phyloP scores from a whole-genome alignment of 2,329 filamentous ascomycete genomes.

The Colletotrichum sp. region DNA sequence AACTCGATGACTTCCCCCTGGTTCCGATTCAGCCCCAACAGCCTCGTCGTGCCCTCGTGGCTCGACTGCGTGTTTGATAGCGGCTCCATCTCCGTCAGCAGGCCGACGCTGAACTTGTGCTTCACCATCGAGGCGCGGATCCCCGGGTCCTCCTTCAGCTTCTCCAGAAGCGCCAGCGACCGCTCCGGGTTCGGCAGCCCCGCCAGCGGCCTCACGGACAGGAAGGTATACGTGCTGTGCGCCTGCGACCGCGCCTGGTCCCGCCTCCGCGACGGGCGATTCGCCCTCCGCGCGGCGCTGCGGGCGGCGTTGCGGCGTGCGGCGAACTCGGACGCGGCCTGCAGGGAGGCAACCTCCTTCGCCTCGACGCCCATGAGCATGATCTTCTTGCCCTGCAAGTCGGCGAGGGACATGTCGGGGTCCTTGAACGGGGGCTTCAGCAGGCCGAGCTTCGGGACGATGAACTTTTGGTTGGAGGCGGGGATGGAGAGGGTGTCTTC shows the following conservation, averaged over 20 bases:
- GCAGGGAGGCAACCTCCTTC: slow-evolving; percentile 62
- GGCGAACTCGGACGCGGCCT: slow-evolving; percentile 51
- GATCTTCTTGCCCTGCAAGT: slow-evolving; percentile 63
- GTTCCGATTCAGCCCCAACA: slow-evolving; percentile 87
- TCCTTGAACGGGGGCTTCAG: slow-evolving; percentile 70
- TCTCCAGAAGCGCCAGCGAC: slow-evolving; percentile 73
- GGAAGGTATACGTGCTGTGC: slow-evolving; percentile 81
- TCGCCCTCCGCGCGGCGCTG: slow-evolving; percentile 33
- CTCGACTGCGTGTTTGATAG: slow-evolving; percentile 74
- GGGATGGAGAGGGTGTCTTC: slow-evolving; percentile 63
- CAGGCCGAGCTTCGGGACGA: slow-evolving; percentile 68
- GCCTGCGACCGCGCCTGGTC: slow-evolving; percentile 47
- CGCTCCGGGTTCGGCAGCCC: slow-evolving; percentile 79
- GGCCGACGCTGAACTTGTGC: slow-evolving; percentile 82
- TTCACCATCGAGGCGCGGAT: slow-evolving; percentile 83
- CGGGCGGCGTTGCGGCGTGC: slow-evolving; percentile 52
- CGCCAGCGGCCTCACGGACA: slow-evolving; percentile 73
- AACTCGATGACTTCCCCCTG: slow-evolving; percentile 89
- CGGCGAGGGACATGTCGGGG: slow-evolving; percentile 51
- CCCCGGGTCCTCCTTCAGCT: slow-evolving; percentile 81
- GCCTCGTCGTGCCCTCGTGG: slow-evolving; percentile 75
- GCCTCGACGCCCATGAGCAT: slow-evolving; percentile 69
- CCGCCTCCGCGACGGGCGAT: slow-evolving; percentile 41
- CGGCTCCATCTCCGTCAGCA: slow-evolving; percentile 97
- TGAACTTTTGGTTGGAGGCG: slow-evolving; percentile 68